Conservation (phyloP, 306 rosid species). For the Vigna trinervia region DNA sequence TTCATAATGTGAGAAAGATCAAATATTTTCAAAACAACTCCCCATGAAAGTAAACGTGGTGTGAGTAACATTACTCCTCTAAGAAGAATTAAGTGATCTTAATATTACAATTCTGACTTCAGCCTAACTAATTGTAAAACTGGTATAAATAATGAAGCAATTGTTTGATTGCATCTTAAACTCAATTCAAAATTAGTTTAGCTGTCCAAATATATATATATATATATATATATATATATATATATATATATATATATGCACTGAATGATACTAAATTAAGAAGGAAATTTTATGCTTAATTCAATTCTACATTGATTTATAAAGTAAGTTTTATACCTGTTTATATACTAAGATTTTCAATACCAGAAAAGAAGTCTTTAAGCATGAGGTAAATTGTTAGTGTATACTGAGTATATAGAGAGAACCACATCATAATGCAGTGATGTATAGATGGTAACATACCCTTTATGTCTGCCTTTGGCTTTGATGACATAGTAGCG, state of each 20-base stretch:
- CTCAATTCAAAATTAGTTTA: background rate
- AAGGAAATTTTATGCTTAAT: too few relatives aligned
- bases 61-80: background rate
- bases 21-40: too few relatives aligned
- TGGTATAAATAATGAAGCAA: conserved; percentile 4
- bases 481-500: conserved; percentile 83
- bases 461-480: conserved; percentile 80
- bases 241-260: background rate
- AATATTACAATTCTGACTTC: background rate
- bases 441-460: background rate
- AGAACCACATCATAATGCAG: background rate
- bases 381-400: background rate
- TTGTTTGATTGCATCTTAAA: background rate
- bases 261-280: too few relatives aligned
- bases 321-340: too few relatives aligned
- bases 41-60: background rate
- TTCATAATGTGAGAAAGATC: too few relatives aligned
- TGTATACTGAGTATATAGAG: background rate
- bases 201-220: background rate
- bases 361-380: background rate
- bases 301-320: too few relatives aligned
- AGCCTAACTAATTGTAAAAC: conserved; percentile 19
- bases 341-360: too few relatives aligned
- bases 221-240: too few relatives aligned
- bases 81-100: background rate